Conservation (phyloP, 2,329 filamentous ascomycete genomes). For the Cladosporium sp. region DNA sequence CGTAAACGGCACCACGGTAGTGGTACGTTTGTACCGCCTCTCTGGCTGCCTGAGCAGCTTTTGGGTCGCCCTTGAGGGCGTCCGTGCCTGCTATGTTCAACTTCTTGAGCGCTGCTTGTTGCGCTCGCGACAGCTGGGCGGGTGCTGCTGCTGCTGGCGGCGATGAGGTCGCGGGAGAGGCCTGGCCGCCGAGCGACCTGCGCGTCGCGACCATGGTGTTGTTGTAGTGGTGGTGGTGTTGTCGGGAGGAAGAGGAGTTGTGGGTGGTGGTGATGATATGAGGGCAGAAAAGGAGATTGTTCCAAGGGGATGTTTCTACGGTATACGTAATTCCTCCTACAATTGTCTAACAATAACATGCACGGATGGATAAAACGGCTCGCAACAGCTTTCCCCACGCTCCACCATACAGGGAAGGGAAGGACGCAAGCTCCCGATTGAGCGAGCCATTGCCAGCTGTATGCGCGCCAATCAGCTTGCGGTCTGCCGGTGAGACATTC, state of each 20-base stretch:
- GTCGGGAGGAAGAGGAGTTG: neutral
- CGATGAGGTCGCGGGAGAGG: neutral
- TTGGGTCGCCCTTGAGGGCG: slow-evolving; percentile 18
- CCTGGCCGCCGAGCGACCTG: slow-evolving; percentile 9
- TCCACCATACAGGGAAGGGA: neutral
- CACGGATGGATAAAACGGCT: neutral
- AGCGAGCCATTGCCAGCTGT: neutral
- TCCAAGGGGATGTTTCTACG: neutral
- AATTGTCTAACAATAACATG: slow-evolving; percentile 5
- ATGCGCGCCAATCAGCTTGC: slow-evolving; percentile 4
- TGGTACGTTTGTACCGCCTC: slow-evolving; percentile 17
- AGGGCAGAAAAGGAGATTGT: neutral
- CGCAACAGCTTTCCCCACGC: neutral
- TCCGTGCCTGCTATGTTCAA: slow-evolving; percentile 13
- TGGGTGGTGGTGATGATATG: neutral
- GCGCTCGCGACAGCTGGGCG: neutral
- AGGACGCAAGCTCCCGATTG: slow-evolving; percentile 1
- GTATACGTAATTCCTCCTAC: neutral
- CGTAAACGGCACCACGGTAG: slow-evolving; percentile 19
- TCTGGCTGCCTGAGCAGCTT: slow-evolving; percentile 4
- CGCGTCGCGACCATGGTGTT: slow-evolving; percentile 17
- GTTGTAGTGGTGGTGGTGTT: neutral
- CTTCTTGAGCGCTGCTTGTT: slow-evolving; percentile 13
- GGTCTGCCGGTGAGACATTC: neutral
- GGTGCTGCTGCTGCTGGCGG: neutral